A percentile compares a stretch with the other conserved stretches of the same genome.
phyloP scores from a whole-genome alignment of 1,284 basidiomycete species.

The Coriolopsis trogii region DNA sequence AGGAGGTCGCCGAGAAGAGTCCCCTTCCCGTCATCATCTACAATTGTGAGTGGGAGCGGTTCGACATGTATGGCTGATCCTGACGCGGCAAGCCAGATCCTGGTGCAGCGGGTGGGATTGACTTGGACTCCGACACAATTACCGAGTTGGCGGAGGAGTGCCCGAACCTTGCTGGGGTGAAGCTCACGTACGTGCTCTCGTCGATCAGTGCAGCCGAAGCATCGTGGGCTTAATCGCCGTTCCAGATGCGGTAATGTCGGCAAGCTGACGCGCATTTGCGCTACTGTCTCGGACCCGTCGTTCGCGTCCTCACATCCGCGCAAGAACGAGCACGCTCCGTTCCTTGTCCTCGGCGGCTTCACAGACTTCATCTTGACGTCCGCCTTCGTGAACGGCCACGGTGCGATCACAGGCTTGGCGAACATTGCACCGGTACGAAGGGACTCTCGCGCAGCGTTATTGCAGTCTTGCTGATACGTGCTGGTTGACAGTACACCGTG shows the following conservation, averaged over 20 bases:
- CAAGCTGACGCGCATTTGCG: constrained; percentile 82
- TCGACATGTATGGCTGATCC: background rate
- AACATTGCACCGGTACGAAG: constrained; percentile 78
- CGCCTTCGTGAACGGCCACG: constrained; percentile 69
- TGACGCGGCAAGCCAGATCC: constrained; percentile 53
- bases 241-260: constrained; percentile 84
- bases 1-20: constrained; percentile 74
- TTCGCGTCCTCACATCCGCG: constrained; percentile 65
- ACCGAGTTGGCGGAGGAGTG: constrained; percentile 73
- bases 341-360: constrained; percentile 77
- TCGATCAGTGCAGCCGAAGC: no score
- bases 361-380: constrained; percentile 79
- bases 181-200: constrained; percentile 67
- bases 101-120: constrained; percentile 78
- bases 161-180: constrained; percentile 79
- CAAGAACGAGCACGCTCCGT: constrained; percentile 52
- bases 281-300: constrained; percentile 55
- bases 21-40: constrained; percentile 90
- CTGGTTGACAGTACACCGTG: constrained; percentile 51
- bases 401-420: constrained; percentile 82
- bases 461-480: constrained; percentile 15
- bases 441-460: background rate
- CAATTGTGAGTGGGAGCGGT: constrained; percentile 67
- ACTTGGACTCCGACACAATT: constrained; percentile 84
- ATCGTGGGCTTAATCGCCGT: background rate